Conservation (phyloP, 2,329 filamentous ascomycete genomes). For the Colletotrichum sp. region DNA sequence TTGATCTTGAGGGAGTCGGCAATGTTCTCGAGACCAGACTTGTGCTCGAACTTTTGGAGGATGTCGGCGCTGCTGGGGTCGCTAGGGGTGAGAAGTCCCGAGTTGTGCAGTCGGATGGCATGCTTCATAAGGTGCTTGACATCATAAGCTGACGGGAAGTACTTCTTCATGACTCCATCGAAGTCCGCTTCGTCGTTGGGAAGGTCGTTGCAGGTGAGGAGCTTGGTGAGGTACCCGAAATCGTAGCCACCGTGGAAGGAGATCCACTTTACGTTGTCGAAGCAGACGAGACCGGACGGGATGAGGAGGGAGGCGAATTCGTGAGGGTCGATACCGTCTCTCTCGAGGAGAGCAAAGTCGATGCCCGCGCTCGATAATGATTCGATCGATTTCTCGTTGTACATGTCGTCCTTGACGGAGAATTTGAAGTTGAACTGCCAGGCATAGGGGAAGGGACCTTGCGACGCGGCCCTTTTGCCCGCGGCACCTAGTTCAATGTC, state of each 20-base stretch:
- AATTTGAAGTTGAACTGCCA: constrained; percentile 99
- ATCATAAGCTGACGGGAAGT: constrained; percentile 93
- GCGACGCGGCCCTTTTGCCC: constrained; percentile 43
- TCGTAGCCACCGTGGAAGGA: constrained; percentile 98
- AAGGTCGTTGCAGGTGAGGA: constrained; percentile 81
- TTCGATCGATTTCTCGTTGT: constrained; percentile 92
- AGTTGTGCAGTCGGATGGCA: constrained; percentile 73
- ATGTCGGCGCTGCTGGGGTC: constrained; percentile 74
- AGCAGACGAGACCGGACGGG: constrained; percentile 87
- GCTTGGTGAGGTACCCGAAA: constrained; percentile 96
- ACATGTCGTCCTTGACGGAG: constrained; percentile 95
- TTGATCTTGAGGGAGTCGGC: constrained; percentile 92
- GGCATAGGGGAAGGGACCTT: constrained; percentile 75
- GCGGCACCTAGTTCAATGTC: constrained; percentile 40
- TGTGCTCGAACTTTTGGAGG: constrained; percentile 84
- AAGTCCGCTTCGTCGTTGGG: constrained; percentile 92
- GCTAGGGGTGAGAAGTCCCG: constrained; percentile 65
- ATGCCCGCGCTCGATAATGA: constrained; percentile 92
- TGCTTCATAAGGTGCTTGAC: constrained; percentile 98
- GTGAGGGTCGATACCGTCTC: constrained; percentile 87
- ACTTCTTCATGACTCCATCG: constrained; percentile 85
- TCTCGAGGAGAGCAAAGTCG: constrained; percentile 83
- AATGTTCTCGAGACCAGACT: constrained; percentile 91
- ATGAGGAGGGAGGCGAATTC: constrained; percentile 91
- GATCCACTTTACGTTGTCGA: constrained; percentile 91